Conservation (phyloP, 139 green algal species). For the Dunaliella sp. region DNA sequence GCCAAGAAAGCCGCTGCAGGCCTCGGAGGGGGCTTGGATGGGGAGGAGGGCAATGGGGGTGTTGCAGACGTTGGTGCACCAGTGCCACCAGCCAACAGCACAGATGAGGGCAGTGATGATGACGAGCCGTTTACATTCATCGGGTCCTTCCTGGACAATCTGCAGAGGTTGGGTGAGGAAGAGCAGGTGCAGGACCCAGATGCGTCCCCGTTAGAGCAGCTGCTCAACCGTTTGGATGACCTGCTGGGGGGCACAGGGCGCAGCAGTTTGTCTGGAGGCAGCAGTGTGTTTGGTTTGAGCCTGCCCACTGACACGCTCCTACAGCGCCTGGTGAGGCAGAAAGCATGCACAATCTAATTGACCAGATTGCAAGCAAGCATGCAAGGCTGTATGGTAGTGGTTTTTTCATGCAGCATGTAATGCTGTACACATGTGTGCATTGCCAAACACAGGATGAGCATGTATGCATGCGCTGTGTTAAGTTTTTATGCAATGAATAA, state of each 20-base stretch:
- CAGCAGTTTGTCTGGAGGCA: not conserved
- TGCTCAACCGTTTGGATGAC: not conserved
- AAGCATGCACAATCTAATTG: too few species aligned
- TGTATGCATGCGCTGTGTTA: too few species aligned
- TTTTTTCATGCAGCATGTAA: too few species aligned
- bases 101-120: too few species aligned
- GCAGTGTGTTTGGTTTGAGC: not conserved
- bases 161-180: not conserved
- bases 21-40: not conserved
- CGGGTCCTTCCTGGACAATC: not conserved
- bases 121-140: too few species aligned
- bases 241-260: not conserved
- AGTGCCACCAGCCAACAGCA: not conserved
- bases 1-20: not conserved
- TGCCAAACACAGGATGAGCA: too few species aligned
- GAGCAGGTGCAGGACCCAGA: not conserved
- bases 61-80: not conserved
- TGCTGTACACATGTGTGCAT: too few species aligned
- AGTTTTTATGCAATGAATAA: too few species aligned
- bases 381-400: too few species aligned
- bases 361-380: too few species aligned
- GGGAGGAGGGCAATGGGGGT: not conserved
- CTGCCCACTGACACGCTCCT: not conserved
- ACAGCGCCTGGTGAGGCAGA: too few species aligned
- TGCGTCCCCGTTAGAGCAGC: not conserved